Percentiles rank a stretch among this genome's conserved stretches.
phyloP scores from a whole-genome alignment of 2,329 filamentous ascomycete species.

The Clarireedia paspali region DNA sequence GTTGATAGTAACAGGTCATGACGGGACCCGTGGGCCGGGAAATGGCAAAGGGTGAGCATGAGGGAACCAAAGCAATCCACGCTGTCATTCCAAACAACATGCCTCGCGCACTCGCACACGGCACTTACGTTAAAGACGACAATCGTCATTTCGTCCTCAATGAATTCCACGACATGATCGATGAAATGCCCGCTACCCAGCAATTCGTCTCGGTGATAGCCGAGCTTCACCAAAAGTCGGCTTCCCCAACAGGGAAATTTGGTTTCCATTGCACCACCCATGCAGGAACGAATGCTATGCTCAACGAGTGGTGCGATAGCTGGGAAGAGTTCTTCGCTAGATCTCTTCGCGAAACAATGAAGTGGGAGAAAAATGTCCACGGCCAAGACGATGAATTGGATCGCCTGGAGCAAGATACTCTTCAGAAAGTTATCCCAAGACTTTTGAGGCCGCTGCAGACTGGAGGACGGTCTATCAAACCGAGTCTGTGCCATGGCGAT shows the following conservation, averaged over 20 bases:
- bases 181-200: constrained; percentile 19
- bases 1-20: background rate
- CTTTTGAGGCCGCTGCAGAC: constrained; percentile 5
- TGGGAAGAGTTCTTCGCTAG: constrained; percentile 3
- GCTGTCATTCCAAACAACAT: background rate
- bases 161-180: constrained; percentile 25
- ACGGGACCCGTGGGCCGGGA: background rate
- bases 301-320: background rate
- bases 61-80: background rate
- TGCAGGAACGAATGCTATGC: constrained; percentile 22
- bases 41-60: background rate
- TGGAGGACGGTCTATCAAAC: constrained; percentile 9
- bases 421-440: constrained; percentile 8
- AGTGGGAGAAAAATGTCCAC: background rate
- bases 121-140: constrained; percentile 17
- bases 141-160: constrained; percentile 23
- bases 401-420: background rate
- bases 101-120: background rate
- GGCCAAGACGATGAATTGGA: background rate
- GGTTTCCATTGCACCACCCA: constrained; percentile 24
- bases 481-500: constrained; percentile 13
- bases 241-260: background rate
- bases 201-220: constrained; percentile 19
- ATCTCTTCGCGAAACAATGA: background rate
- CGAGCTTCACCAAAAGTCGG: constrained; percentile 16